phyloP scores from a whole-genome alignment of 768 basidiomycete species.

The Phlebiopsis flavidoalba region DNA sequence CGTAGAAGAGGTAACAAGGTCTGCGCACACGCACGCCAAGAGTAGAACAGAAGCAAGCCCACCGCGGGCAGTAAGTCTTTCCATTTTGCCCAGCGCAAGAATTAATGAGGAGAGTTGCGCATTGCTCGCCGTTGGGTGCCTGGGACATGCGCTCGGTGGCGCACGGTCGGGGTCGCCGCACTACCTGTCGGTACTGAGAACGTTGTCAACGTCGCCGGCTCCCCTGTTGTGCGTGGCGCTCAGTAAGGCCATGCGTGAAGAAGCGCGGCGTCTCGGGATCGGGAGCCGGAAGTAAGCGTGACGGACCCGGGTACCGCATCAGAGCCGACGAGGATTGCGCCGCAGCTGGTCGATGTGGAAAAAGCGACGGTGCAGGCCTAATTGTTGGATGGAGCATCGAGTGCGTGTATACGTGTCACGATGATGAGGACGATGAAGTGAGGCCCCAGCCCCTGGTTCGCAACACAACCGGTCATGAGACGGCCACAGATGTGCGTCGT shows the following conservation, averaged over 20 bases:
- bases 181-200: too few species aligned
- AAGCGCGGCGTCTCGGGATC: too few species aligned
- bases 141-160: too few species aligned
- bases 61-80: slow-evolving; percentile 80
- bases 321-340: slow-evolving; percentile 49
- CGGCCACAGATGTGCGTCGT: slow-evolving; percentile 38
- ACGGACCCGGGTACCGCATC: slow-evolving; percentile 42
- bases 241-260: too few species aligned
- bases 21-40: too few species aligned
- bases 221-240: too few species aligned
- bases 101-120: slow-evolving; percentile 62
- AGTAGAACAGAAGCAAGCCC: slow-evolving; percentile 86
- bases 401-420: slow-evolving; percentile 53
- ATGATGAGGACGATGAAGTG: too few species aligned
- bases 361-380: slow-evolving; percentile 31
- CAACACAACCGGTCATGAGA: slow-evolving; percentile 46
- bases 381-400: slow-evolving; percentile 47
- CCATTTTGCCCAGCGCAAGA: slow-evolving; percentile 71
- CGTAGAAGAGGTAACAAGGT: too few species aligned
- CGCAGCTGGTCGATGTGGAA: slow-evolving; percentile 48
- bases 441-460: too few species aligned
- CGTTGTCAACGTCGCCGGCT: too few species aligned
- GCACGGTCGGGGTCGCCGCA: too few species aligned
- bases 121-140: slow-evolving; percentile 37
- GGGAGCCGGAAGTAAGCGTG: slow-evolving; percentile 39